These are phyloP conservation scores for Pseudopithomyces chartarum DNA, from an alignment of 2,329 filamentous ascomycete genomes.

Conservation along the genomic window DNA sequence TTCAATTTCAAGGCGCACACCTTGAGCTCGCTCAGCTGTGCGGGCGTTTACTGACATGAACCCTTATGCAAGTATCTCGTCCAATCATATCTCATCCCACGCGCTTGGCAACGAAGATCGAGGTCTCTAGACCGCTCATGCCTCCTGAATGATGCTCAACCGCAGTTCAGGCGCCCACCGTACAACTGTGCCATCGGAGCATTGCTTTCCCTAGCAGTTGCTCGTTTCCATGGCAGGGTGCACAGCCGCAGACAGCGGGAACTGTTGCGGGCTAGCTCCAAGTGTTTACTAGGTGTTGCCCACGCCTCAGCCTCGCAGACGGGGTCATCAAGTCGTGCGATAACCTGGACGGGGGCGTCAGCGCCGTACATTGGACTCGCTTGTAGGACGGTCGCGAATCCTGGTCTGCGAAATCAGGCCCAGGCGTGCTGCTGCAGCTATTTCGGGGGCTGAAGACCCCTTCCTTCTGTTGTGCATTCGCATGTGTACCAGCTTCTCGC, in stretches of 20 bases:
- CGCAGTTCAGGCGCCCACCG: background rate
- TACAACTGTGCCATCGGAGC: background rate
- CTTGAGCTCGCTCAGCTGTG: background rate
- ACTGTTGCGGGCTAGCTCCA: background rate
- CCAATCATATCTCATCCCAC: too few relatives aligned
- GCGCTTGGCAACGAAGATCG: too few relatives aligned
- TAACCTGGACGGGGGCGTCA: background rate
- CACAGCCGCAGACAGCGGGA: background rate
- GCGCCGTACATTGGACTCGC: background rate
- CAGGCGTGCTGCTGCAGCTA: background rate
- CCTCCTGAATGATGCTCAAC: too few relatives aligned
- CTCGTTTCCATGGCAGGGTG: too few relatives aligned
- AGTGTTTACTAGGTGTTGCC: background rate
- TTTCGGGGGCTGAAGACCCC: conserved; percentile 1
- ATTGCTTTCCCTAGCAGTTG: background rate
- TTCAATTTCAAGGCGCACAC: too few relatives aligned
- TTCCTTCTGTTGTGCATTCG: background rate
- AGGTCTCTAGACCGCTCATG: too few relatives aligned
- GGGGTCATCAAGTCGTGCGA: background rate
- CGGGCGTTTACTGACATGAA: too few relatives aligned
- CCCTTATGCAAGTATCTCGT: too few relatives aligned
- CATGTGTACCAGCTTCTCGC: background rate
- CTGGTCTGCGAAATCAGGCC: background rate
- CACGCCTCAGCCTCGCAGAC: conserved; percentile 1
- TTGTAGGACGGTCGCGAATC: background rate